Conservation (phyloP, 768 basidiomycete species). For the Coprinopsis strossmayeri region DNA sequence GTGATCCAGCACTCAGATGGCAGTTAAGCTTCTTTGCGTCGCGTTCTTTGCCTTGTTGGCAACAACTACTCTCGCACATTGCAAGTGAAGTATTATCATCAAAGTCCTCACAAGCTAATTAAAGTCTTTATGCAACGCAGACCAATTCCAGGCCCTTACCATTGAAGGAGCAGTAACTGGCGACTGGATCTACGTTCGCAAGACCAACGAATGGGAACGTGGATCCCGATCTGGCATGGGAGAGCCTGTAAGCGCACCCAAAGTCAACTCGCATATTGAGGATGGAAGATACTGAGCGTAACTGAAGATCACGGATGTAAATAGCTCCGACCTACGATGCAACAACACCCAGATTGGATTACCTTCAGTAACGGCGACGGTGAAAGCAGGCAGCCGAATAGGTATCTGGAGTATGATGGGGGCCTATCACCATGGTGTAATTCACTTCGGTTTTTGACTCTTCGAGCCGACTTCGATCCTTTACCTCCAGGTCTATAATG, state of each 20-base stretch:
- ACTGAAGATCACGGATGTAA: conserved; percentile 9
- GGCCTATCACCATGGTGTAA: conserved; percentile 13
- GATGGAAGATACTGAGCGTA: too few relatives aligned
- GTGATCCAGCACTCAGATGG: too few relatives aligned
- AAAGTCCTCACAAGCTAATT: too few relatives aligned
- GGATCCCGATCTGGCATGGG: background rate
- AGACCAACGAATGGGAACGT: conserved; percentile 11
- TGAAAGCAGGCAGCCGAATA: conserved; percentile 9
- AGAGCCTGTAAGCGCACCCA: conserved; percentile 3
- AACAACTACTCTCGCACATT: too few relatives aligned
- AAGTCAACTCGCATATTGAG: background rate
- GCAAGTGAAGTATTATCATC: too few relatives aligned
- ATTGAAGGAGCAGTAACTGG: conserved; percentile 9
- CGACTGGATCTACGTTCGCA: conserved; percentile 12
- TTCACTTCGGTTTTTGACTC: background rate
- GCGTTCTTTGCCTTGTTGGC: too few relatives aligned
- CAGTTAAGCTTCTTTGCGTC: too few relatives aligned
- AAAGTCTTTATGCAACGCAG: too few relatives aligned
- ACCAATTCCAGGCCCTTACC: conserved; percentile 11
- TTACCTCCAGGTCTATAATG: conserved; percentile 25
- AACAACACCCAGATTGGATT: conserved; percentile 7
- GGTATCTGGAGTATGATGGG: conserved; percentile 12
- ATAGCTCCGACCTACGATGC: conserved; percentile 13
- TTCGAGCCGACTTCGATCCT: background rate
- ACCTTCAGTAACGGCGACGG: conserved; percentile 9